A percentile compares a stretch with the other conserved stretches of the same genome.
Evolutionary conservation across 495 filamentous ascomycete species (phyloP).

Genomic region (Daldinia caldariorum): DNA sequence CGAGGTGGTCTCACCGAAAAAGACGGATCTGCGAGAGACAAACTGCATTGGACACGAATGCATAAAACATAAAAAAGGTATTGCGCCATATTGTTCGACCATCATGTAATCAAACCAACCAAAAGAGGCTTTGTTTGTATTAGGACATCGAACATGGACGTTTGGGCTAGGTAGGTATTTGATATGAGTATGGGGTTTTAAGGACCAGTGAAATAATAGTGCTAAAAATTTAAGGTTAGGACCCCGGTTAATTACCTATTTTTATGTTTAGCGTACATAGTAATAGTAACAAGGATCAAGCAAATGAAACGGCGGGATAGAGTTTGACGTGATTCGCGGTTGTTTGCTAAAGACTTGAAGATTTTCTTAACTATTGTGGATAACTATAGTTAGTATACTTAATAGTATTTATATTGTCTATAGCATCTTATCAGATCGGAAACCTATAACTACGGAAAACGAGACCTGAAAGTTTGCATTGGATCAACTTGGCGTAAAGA

Average conservation of each 20-base stretch:
- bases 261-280: background rate
- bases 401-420: too few species aligned
- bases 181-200: background rate
- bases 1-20: conserved; percentile 19
- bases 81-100: conserved; percentile 28
- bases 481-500: background rate
- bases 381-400: too few species aligned
- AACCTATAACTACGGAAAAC: too few species aligned
- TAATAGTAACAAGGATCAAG: background rate
- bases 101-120: conserved; percentile 17
- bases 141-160: background rate
- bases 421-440: too few species aligned
- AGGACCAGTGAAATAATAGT: background rate
- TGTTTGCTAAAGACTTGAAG: background rate
- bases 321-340: background rate
- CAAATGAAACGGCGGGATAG: background rate
- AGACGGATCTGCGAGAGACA: background rate
- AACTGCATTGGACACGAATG: background rate
- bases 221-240: conserved; percentile 1
- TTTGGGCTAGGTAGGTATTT: background rate
- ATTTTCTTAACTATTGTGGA: background rate
- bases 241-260: background rate
- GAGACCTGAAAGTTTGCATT: background rate
- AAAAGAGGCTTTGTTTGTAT: too few species aligned
- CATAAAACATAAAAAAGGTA: background rate